Evolutionary conservation across 208 protist genomes (phyloP).

Genomic region (Trypanosoma rangeli): DNA sequence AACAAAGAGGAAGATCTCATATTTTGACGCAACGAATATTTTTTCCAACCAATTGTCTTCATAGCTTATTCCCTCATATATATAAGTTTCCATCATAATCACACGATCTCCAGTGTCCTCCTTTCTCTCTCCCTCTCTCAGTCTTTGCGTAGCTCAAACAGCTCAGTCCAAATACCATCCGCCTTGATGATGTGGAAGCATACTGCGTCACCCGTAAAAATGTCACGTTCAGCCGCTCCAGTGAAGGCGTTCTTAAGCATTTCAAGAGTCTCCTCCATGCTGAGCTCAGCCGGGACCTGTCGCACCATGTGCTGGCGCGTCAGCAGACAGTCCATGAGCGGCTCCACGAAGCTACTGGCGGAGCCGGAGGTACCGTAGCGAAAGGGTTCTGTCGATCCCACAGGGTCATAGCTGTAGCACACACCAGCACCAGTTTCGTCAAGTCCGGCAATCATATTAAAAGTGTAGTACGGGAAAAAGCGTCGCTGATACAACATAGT

Average conservation of each 20-base stretch:
- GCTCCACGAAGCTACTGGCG: constrained; percentile 95
- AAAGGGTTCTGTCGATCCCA: constrained; percentile 96
- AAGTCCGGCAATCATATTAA: constrained; percentile 98
- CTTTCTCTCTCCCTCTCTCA: constrained; percentile 6
- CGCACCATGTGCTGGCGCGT: constrained; percentile 74
- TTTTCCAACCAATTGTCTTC: background rate
- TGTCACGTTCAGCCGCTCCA: constrained; percentile 96
- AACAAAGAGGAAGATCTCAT: constrained; percentile 3
- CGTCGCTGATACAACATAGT: constrained; percentile 97
- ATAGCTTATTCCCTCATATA: constrained; percentile 1
- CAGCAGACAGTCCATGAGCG: constrained; percentile 97
- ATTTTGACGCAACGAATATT: constrained; percentile 7
- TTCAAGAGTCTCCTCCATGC: constrained; percentile 79
- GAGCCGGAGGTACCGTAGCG: constrained; percentile 93
- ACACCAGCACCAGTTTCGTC: constrained; percentile 94
- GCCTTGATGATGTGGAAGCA: constrained; percentile 93
- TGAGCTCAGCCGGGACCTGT: constrained; percentile 61
- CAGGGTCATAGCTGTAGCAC: constrained; percentile 98
- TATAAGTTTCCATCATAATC: background rate
- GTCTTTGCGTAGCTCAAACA: constrained; percentile 68
- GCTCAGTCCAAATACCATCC: constrained; percentile 65
- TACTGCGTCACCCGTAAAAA: constrained; percentile 96
- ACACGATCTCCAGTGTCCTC: constrained; percentile 2
- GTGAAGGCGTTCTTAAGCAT: constrained; percentile 97
- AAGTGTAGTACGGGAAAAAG: constrained; percentile 99